A percentile compares a stretch with the other conserved stretches of the same genome.
Evolutionary conservation across 1,284 basidiomycete species (phyloP).

Genomic region (Trichosporon sp.): DNA sequence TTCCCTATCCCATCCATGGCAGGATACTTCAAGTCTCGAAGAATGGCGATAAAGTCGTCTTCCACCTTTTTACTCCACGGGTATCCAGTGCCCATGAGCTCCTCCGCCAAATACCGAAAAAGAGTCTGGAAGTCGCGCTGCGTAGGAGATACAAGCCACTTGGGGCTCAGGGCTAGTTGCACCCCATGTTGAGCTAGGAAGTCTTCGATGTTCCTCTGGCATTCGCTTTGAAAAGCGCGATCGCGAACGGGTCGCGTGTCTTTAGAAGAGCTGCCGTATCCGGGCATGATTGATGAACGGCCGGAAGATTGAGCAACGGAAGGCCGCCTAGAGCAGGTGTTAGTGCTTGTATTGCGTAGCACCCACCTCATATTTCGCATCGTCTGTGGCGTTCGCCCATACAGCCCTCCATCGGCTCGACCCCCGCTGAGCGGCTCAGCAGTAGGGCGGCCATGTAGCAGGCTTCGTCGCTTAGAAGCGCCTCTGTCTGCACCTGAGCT

Average conservation of each 20-base stretch:
- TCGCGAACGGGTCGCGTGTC: slow-evolving; percentile 77
- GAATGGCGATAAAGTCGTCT: slow-evolving; percentile 70
- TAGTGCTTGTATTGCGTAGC: not conserved
- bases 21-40: slow-evolving; percentile 76
- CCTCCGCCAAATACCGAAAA: slow-evolving; percentile 70
- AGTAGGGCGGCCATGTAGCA: slow-evolving; percentile 3
- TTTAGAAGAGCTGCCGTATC: slow-evolving; percentile 58
- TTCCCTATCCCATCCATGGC: slow-evolving; percentile 71
- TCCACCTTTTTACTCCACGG: slow-evolving; percentile 66
- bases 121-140: slow-evolving; percentile 79
- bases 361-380: not conserved
- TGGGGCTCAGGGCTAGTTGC: slow-evolving; percentile 64
- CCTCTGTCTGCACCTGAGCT: not conserved
- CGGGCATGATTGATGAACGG: slow-evolving; percentile 54
- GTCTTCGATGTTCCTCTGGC: slow-evolving; percentile 71
- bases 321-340: slow-evolving; percentile 64
- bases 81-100: slow-evolving; percentile 70
- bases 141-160: slow-evolving; percentile 71
- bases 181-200: slow-evolving; percentile 68
- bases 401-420: slow-evolving; percentile 62
- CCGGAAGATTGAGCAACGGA: slow-evolving; percentile 63
- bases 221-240: slow-evolving; percentile 67
- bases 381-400: slow-evolving; percentile 68
- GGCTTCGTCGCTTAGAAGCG: slow-evolving; percentile 19
- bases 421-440: slow-evolving; percentile 39